Percentiles rank a stretch among this genome's conserved stretches.
Evolutionary conservation across 2,329 filamentous ascomycete genomes (phyloP).

Genomic region (Pseudogymnoascus sp.): DNA sequence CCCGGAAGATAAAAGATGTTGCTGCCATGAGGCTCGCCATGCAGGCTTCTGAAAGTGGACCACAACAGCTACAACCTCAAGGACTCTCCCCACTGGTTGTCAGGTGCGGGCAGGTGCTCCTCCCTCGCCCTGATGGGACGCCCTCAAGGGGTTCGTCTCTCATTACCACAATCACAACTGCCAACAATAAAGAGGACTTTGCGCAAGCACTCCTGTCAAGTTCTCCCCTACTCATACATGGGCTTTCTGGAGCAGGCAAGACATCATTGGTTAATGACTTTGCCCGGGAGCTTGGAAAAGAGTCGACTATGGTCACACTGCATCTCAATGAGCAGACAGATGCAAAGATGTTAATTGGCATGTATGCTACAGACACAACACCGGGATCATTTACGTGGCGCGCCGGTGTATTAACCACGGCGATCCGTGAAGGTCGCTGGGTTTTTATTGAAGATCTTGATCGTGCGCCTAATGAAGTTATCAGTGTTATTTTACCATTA

Average conservation of each 20-base stretch:
- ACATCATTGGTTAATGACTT: conserved; percentile 79
- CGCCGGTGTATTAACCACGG: conserved; percentile 86
- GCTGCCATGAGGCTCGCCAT: conserved; percentile 13
- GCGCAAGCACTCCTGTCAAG: conserved; percentile 59
- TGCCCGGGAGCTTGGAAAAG: conserved; percentile 71
- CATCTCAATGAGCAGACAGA: conserved; percentile 98
- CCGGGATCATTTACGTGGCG: conserved; percentile 91
- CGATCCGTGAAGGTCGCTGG: conserved; percentile 91
- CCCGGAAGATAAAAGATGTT: conserved; percentile 29
- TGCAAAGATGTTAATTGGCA: conserved; percentile 88
- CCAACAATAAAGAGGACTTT: conserved; percentile 63
- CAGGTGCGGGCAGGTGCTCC: conserved; percentile 58
- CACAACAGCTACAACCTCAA: conserved; percentile 26
- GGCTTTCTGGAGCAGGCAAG: conserved; percentile 82
- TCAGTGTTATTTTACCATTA: conserved; percentile 85
- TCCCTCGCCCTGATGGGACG: conserved; percentile 55
- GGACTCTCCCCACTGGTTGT: conserved; percentile 54
- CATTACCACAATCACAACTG: conserved; percentile 66
- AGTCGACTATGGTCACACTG: conserved; percentile 79
- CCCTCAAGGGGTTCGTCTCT: conserved; percentile 45
- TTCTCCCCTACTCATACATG: conserved; percentile 73
- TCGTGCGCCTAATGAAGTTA: conserved; percentile 86
- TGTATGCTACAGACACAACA: conserved; percentile 83
- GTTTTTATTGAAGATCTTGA: conserved; percentile 96
- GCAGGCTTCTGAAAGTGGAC: background rate